Conservation (phyloP, 108 stramenopile genomes). For the Chaetoceros muelleri region DNA sequence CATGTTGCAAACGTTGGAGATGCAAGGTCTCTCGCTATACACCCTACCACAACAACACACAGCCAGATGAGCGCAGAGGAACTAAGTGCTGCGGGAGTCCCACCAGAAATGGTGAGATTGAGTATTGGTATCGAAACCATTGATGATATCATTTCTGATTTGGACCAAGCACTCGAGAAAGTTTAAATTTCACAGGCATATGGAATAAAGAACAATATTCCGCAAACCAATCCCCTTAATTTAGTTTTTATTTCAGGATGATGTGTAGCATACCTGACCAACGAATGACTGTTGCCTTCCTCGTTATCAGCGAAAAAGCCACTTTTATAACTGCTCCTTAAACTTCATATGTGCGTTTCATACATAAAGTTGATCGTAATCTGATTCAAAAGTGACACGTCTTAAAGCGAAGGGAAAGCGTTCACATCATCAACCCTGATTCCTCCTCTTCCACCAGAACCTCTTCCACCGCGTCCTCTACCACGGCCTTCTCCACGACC, state of each 20-base stretch:
- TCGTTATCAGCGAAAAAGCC: too few relatives aligned
- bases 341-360: too few relatives aligned
- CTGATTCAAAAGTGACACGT: too few relatives aligned
- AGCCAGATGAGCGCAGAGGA: constrained; percentile 62
- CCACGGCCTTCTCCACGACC: constrained; percentile 27
- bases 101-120: constrained; percentile 67
- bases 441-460: constrained; percentile 17
- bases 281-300: too few relatives aligned
- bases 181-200: too few relatives aligned
- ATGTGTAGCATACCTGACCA: too few relatives aligned
- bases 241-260: too few relatives aligned
- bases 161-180: constrained; percentile 77
- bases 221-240: too few relatives aligned
- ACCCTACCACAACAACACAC: constrained; percentile 86
- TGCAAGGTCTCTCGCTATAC: constrained; percentile 66
- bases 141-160: constrained; percentile 70
- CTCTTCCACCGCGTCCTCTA: constrained; percentile 20
- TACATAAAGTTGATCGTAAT: too few relatives aligned
- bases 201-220: too few relatives aligned
- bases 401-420: constrained; percentile 77
- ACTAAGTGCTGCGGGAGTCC: constrained; percentile 54
- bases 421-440: constrained; percentile 47
- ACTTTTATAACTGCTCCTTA: too few relatives aligned
- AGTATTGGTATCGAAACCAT: constrained; percentile 71
- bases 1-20: constrained; percentile 95